phyloP scores from a whole-genome alignment of 768 basidiomycete genomes.

The Mycena venus region DNA sequence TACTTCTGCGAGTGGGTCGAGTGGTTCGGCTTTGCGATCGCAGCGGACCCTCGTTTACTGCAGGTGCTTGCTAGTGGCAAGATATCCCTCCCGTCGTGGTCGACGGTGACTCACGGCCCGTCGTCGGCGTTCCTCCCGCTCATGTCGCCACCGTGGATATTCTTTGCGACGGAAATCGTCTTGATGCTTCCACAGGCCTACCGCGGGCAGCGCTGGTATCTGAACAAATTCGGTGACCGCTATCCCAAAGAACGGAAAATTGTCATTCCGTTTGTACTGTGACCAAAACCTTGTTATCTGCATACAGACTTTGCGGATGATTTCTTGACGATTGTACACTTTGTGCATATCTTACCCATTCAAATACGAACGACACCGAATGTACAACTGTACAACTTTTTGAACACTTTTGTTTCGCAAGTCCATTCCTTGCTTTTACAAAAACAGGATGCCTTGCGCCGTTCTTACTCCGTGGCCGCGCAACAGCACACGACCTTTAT shows the following conservation, averaged over 20 bases:
- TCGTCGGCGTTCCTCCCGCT: constrained; percentile 51
- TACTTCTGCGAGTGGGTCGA: constrained; percentile 97
- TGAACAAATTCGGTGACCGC: constrained; percentile 73
- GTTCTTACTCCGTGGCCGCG: constrained; percentile 20
- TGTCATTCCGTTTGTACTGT: constrained; percentile 86
- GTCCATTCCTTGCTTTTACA: not conserved
- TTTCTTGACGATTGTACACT: no score
- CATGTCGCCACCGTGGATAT: constrained; percentile 83
- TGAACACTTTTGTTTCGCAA: not conserved
- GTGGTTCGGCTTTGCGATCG: constrained; percentile 90
- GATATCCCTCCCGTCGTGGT: constrained; percentile 37
- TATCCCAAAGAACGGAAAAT: constrained; percentile 85
- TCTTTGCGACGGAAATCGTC: constrained; percentile 78
- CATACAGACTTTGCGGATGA: not conserved
- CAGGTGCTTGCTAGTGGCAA: constrained; percentile 17
- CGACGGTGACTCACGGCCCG: constrained; percentile 28
- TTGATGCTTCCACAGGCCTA: constrained; percentile 88
- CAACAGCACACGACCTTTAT: constrained; percentile 22
- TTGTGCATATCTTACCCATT: no score
- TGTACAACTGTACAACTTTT: not conserved
- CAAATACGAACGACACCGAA: not conserved
- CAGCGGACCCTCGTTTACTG: constrained; percentile 63
- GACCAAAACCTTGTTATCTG: not conserved
- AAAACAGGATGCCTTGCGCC: constrained; percentile 6
- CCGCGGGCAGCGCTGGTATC: constrained; percentile 91